phyloP scores from a whole-genome alignment of 225 moss, liverwort and hornwort species.

The Pseudoscleropodium purum region DNA sequence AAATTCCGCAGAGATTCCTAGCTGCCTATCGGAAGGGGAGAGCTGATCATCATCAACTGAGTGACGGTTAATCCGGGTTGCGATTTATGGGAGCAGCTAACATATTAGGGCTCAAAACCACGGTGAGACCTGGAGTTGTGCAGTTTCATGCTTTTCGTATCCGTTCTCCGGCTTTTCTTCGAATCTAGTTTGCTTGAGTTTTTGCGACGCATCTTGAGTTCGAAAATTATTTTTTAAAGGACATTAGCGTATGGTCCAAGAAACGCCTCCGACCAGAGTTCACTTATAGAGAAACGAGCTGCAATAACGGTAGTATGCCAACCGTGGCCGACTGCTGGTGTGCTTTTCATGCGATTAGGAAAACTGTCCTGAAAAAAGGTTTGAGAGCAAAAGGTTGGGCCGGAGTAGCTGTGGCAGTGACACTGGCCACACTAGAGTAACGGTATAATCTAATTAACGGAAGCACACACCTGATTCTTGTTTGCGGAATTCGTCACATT shows the following conservation, averaged over 20 bases:
- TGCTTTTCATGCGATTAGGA: not conserved
- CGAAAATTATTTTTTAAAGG: not conserved
- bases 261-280: not conserved
- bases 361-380: not conserved
- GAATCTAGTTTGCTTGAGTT: not conserved
- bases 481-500: not conserved
- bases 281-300: not conserved
- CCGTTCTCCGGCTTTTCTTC: not conserved
- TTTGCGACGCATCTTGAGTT: not conserved
- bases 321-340: not conserved
- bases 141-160: not conserved
- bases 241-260: not conserved
- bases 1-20: not conserved
- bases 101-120: not conserved
- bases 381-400: not conserved
- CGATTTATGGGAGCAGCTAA: not conserved
- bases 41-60: not conserved
- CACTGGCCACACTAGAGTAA: not conserved
- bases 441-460: not conserved
- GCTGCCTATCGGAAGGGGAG: not conserved
- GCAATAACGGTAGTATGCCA: not conserved
- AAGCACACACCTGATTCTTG: not conserved
- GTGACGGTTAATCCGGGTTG: not conserved
- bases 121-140: not conserved
- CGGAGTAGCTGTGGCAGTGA: not conserved